Base-by-base conservation (phyloP, 1,284 basidiomycete species). In the Rhodotorula glutinis region DNA sequence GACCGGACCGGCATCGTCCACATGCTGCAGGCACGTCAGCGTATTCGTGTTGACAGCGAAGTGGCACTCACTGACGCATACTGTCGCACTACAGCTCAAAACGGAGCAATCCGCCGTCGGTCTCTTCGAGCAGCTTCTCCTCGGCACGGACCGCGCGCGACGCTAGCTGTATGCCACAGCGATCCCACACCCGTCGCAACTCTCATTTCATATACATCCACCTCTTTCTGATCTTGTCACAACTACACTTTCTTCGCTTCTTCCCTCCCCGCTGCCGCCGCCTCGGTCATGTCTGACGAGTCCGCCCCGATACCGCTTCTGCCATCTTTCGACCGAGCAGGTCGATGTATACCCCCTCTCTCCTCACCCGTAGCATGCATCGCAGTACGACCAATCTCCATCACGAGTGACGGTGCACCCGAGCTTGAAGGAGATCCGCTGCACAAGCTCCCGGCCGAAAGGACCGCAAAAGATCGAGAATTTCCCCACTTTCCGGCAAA, bases 1-100 rank as follows among this genome's bases (percentile, higher is more conserved):
- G 80, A 85, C 62, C 85, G 93, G 65, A 96, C 94, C n/a, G 96
- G 96, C 17, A 88, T 98, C 77, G 83, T 98, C 64, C 98, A 99
- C 78, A 97, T 99, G 95, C 87, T 99, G 62, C 92, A 96, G 79
- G 80, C 94, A 53, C 84, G 90, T 25, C 7, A 19, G 21, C 4
- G n/a, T n/a, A n/a, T n/a, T n/a, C n/a, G n/a, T n/a, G n/a, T n/a
- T n/a, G n/a, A n/a, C n/a, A n/a, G n/a, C n/a, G 29, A 43, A 5
- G 8, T 19, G 27, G 17, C 41, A 16, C 8, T 17, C 23, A 8
- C 47, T 62, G 27, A 49, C 21, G 3, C 2, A n/a, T n/a, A n/a
- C 8, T 44, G 7, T 27, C n/a, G 2, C 41, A 8, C 46, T 43
- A 27, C 77, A 81, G 76, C 76, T 81, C 74, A 78, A 79, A 73